Base-by-base conservation (phyloP, 371 early-diverging fungal species). In the Lichtheimia hyalospora region DNA sequence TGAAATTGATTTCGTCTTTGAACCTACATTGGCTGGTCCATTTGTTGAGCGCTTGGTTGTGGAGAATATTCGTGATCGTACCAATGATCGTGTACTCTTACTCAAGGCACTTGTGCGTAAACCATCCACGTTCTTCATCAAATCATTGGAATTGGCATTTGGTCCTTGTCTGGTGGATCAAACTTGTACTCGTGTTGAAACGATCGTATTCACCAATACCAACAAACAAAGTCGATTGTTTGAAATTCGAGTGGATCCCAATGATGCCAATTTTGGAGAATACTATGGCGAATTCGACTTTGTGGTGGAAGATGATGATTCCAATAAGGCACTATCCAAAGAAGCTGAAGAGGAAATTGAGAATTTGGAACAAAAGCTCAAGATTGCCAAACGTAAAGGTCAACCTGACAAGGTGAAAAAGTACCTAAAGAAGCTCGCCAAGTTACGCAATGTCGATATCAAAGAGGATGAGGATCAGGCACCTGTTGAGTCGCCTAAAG, bases 271-370 rank as follows among this genome's bases (percentile, higher is more conserved):
- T 46, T 89, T 85, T 71, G 76, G 77, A n/a, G 60, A 63, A 12
- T 85, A 82, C 58, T 65, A 62, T 46, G 87, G 84, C 14, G 88
- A 89, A 57, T 81, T 92, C 53, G 84, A 83, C 23, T 92, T 94
- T 68, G 71, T 86, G 3, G 78, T 91, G 14, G 86, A 86, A 23
- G 86, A 86, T 20, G 86, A 85, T 18, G 88, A 85, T 16, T 82
- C 76, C 13, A 81, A 79, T 48, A 80, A 83, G 28, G 76, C 85
- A 7, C 71, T 94, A 14, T 82, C 90, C 13, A 85, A 91, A 61
- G 94, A 93, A 54, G 88, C 87, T 39, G 94, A 96, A 77, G 98
- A 98, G 72, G 85, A 94, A 69, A 93, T 98, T 46, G 99, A 98
- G 80, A 83, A 88, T 46, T 62, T 97, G 61, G 96, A 97, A 71